These are phyloP conservation scores for Aaosphaeria arxii DNA, from an alignment of 2,329 filamentous ascomycete species.

Conservation along the genomic window DNA sequence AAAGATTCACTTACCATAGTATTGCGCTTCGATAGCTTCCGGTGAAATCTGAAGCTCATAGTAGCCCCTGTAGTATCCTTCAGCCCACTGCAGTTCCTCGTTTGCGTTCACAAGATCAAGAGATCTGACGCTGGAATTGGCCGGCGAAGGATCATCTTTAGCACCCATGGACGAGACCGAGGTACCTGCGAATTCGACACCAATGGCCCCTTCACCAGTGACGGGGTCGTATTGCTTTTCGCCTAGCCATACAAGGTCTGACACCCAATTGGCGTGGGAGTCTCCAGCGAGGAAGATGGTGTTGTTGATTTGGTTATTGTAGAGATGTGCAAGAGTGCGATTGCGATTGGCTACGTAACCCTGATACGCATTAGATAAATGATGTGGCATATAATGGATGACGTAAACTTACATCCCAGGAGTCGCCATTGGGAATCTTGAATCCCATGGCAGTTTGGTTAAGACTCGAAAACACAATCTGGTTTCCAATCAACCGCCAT, in stretches of 20 bases:
- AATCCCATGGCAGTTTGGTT: slow-evolving; percentile 47
- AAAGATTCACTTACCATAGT: slow-evolving; percentile 51
- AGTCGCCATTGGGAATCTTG: slow-evolving; percentile 53
- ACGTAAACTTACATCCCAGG: slow-evolving; percentile 49
- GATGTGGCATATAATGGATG: too few species aligned
- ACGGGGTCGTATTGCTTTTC: slow-evolving; percentile 38
- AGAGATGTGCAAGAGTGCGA: slow-evolving; percentile 65
- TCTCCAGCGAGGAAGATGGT: slow-evolving; percentile 73
- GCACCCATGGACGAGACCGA: slow-evolving; percentile 64
- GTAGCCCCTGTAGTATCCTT: slow-evolving; percentile 72
- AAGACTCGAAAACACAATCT: slow-evolving; percentile 64
- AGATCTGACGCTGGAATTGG: slow-evolving; percentile 46
- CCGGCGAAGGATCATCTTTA: slow-evolving; percentile 50
- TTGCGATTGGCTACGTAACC: slow-evolving; percentile 66
- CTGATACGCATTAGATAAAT: too few species aligned
- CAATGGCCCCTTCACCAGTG: slow-evolving; percentile 42
- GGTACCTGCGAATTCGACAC: slow-evolving; percentile 58
- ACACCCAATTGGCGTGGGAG: slow-evolving; percentile 61
- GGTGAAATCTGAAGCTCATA: slow-evolving; percentile 58
- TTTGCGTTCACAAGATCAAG: slow-evolving; percentile 46
- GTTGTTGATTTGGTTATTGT: slow-evolving; percentile 67
- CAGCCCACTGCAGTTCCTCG: slow-evolving; percentile 68
- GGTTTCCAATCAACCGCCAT: slow-evolving; percentile 71
- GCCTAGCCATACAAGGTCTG: slow-evolving; percentile 46
- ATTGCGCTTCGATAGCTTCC: slow-evolving; percentile 59